Percentiles rank a stretch among this genome's conserved stretches.
Evolutionary conservation across 2,329 filamentous ascomycete species (phyloP).

Genomic region (Penicillium crustosum): DNA sequence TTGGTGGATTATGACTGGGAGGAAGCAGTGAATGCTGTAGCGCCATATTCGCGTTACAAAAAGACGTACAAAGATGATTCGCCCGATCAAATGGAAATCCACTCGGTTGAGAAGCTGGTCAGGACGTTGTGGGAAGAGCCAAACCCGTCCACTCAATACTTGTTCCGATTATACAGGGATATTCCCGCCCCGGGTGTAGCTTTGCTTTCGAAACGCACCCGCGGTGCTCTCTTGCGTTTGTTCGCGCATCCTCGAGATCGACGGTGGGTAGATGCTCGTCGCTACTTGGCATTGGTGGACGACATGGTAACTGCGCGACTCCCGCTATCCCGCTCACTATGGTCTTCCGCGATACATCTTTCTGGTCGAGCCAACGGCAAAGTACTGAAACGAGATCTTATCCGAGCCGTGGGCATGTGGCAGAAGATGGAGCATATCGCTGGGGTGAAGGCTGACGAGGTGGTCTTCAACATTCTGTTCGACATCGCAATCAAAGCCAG

Average conservation of each 20-base stretch:
- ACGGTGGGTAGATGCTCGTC: conserved; percentile 59
- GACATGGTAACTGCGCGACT: conserved; percentile 77
- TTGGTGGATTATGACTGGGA: conserved; percentile 28
- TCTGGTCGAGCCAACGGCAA: conserved; percentile 68
- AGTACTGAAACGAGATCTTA: conserved; percentile 60
- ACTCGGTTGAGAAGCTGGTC: conserved; percentile 39
- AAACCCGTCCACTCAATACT: conserved; percentile 45
- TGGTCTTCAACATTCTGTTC: conserved; percentile 94
- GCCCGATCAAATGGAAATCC: conserved; percentile 36
- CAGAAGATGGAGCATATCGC: conserved; percentile 80
- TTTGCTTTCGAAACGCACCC: conserved; percentile 51
- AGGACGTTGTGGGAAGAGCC: conserved; percentile 46
- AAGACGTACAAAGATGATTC: conserved; percentile 24
- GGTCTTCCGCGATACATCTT: conserved; percentile 81
- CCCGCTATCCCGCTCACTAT: conserved; percentile 66
- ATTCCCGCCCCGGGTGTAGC: conserved; percentile 56
- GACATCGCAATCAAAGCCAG: conserved; percentile 82
- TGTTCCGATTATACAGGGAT: conserved; percentile 55
- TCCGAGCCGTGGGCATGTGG: conserved; percentile 76
- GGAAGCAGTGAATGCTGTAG: conserved; percentile 40
- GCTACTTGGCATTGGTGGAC: conserved; percentile 79
- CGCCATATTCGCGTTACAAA: conserved; percentile 36
- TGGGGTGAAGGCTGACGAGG: conserved; percentile 63
- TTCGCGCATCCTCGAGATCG: conserved; percentile 57
- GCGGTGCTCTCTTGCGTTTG: conserved; percentile 65